Base-by-base conservation (phyloP, 495 filamentous ascomycete genomes). In the Hypomontagnella monticulosa region DNA sequence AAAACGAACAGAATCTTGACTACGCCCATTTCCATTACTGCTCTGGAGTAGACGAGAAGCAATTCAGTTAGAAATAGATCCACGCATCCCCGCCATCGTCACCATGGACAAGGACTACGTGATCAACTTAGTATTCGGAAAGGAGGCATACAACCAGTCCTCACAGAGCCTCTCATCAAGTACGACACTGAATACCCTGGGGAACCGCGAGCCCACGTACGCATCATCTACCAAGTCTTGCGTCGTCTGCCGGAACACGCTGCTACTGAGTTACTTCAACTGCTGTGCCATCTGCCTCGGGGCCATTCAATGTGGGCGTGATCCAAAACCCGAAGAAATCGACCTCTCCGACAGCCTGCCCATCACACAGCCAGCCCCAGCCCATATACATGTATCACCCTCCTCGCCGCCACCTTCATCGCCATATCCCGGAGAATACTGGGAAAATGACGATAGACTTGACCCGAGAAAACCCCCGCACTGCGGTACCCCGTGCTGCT, bases 191-290 rank as follows among this genome's bases (percentile, higher is more conserved):
- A n/a, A n/a, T n/a, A n/a, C n/a, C 34, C 46, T 37, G 6, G 54
- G 20, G 11, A n/a, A 15, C 7, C 47, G 40, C 1, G 40, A 52
- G 1, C 40, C 41, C 4, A 19, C 4, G 18, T 54, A 20, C 18
- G 12, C 38, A 42, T 20, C 53, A 3, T 32, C 41, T 6, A 8
- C 32, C 33, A 49, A 15, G 18, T 59, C 80, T 75, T 68, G 85
- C 78, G 41, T 75, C 66, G 65, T 78, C 74, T 14, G 71, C 49
- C 66, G 56, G 3, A 60, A 61, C 42, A 69, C 66, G 14, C 61
- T 69, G 4, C 55, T 69, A 11, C 55, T 69, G 10, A 69, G 66
- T 38, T 69, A 69, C 61, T 69, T 69, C 66, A 53, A 61, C 66
- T 69, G 66, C 61, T 69, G 66, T 41, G 66, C 60, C 36, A 41